Evolutionary conservation across 2,329 filamentous ascomycete species (phyloP).

Genomic region (Xylaria sp.): DNA sequence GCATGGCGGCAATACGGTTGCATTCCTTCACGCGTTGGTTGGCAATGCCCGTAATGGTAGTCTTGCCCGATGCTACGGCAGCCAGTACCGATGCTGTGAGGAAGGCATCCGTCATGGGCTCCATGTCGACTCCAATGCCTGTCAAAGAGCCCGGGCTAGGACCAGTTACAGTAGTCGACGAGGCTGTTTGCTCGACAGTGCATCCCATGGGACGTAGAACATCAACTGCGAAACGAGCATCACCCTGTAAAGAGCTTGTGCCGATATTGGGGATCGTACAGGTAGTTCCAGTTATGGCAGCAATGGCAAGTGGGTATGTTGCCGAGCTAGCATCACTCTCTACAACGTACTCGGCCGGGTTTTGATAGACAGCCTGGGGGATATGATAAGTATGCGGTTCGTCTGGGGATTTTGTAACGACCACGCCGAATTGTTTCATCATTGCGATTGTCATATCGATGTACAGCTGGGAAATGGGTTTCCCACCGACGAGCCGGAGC

Average conservation of each 20-base stretch:
- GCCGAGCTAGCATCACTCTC: conserved; percentile 98
- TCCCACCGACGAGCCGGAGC: conserved; percentile 89
- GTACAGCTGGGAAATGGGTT: conserved; percentile 95
- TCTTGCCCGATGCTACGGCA: conserved; percentile 85
- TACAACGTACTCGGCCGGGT: conserved; percentile 86
- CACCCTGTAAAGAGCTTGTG: conserved; percentile 89
- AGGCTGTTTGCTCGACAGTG: conserved; percentile 82
- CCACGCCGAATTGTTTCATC: conserved; percentile 92
- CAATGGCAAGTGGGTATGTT: conserved; percentile 93
- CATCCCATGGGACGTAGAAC: conserved; percentile 95
- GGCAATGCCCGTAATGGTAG: conserved; percentile 91
- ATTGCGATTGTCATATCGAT: conserved; percentile 99
- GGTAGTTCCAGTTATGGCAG: conserved; percentile 93
- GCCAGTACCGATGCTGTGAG: conserved; percentile 93
- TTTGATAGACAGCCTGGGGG: conserved; percentile 83
- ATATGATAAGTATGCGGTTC: conserved; percentile 95
- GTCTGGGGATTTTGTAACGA: conserved; percentile 78
- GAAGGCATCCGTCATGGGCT: conserved; percentile 99
- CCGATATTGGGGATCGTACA: conserved; percentile 98
- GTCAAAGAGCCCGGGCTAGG: conserved; percentile 79
- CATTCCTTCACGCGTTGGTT: conserved; percentile 99
- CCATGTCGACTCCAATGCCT: conserved; percentile 90
- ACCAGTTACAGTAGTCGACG: conserved; percentile 92
- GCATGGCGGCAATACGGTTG: conserved; percentile 96
- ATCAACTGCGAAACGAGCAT: conserved; percentile 92